Conservation (phyloP, 805 yeast genomes). For the Wickerhamomyces bovis region DNA sequence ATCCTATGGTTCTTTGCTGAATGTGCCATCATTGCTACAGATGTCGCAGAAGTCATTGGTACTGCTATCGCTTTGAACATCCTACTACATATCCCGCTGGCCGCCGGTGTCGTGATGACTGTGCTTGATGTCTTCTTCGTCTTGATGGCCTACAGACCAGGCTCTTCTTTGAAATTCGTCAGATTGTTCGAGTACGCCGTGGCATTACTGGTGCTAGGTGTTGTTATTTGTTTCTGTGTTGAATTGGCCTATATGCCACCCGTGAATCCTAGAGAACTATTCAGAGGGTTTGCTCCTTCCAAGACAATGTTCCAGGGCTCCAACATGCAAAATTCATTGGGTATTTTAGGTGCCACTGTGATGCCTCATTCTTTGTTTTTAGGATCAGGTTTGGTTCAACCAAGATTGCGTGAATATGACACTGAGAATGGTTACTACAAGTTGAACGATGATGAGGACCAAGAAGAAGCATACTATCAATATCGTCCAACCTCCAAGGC, state of each 20-base stretch:
- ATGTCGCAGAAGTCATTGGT: slow-evolving; percentile 91
- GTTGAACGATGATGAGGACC: slow-evolving; percentile 20
- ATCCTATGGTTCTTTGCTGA: slow-evolving; percentile 74
- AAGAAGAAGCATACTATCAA: slow-evolving; percentile 32
- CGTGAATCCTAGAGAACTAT: slow-evolving; percentile 38
- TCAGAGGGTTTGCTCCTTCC: slow-evolving; percentile 69
- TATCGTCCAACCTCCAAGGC: slow-evolving; percentile 74
- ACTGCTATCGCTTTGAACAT: slow-evolving; percentile 84
- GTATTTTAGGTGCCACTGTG: slow-evolving; percentile 87
- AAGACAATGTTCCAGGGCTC: slow-evolving; percentile 43
- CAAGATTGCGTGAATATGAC: slow-evolving; percentile 73
- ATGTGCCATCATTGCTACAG: slow-evolving; percentile 85
- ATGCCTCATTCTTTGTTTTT: slow-evolving; percentile 88
- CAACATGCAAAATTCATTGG: slow-evolving; percentile 70
- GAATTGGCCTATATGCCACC: slow-evolving; percentile 55
- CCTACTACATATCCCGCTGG: slow-evolving; percentile 64
- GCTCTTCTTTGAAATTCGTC: slow-evolving; percentile 67
- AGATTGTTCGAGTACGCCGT: slow-evolving; percentile 74
- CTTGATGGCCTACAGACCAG: slow-evolving; percentile 71
- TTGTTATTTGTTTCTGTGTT: slow-evolving; percentile 73
- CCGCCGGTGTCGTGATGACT: slow-evolving; percentile 74
- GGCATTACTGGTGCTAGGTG: slow-evolving; percentile 61
- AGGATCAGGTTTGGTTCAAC: slow-evolving; percentile 84
- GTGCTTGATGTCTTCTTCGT: slow-evolving; percentile 76
- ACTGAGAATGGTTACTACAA: slow-evolving; percentile 44